These are phyloP conservation scores for Diversispora epigaea DNA, from an alignment of 192 early-diverging fungal genomes.

Conservation along the genomic window DNA sequence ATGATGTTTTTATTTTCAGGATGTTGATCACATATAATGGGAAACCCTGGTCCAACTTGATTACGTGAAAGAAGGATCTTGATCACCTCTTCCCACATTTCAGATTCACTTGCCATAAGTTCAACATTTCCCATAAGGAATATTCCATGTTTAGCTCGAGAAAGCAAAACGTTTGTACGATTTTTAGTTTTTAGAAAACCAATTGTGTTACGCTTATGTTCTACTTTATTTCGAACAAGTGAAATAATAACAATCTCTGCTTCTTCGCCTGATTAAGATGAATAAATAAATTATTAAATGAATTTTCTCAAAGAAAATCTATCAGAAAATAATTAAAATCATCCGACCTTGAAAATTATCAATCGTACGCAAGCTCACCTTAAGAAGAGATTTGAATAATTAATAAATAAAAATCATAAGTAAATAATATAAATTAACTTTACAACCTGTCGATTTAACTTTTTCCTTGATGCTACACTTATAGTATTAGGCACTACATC, in stretches of 20 bases:
- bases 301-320: no score
- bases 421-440: not conserved
- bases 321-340: no score
- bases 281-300: no score
- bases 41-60: conserved; percentile 44
- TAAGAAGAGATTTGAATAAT: not conserved
- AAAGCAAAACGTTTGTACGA: conserved; percentile 57
- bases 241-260: conserved; percentile 47
- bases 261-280: conserved; percentile 32
- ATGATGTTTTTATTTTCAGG: conserved; percentile 39
- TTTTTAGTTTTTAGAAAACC: conserved; percentile 59
- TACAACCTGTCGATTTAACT: conserved; percentile 2
- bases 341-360: conserved; percentile 46
- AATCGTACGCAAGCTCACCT: conserved; percentile 45
- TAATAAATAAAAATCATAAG: not conserved
- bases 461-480: not conserved
- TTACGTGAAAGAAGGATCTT: conserved; percentile 35
- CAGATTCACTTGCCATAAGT: conserved; percentile 34
- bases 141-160: conserved; percentile 61
- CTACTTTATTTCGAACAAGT: conserved; percentile 39
- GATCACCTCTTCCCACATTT: conserved; percentile 47
- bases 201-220: conserved; percentile 34
- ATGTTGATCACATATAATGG: conserved; percentile 51
- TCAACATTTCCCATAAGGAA: conserved; percentile 52
- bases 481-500: not conserved